Evolutionary conservation across 164 flowering plant species (phyloP), one percentile per base, ranked within the genome.

Genomic region (Umbilicus rupestris): DNA sequence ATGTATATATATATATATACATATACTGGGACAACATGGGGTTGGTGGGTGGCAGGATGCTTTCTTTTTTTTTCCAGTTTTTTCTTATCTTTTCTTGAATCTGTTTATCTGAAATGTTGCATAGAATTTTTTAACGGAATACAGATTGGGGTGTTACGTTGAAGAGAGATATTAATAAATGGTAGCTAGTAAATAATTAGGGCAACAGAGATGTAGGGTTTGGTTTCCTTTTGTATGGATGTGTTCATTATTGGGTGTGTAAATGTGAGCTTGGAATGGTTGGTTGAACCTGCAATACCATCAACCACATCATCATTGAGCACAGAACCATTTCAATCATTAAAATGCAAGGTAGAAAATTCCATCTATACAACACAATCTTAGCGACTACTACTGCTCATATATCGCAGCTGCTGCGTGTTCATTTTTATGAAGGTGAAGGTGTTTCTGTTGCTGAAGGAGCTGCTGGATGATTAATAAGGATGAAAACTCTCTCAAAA

Each of bases 201-300:
- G 58, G 58, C 58, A 52, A 12, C 58, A 0, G 29, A 52, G 58
- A 20, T 9, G 58, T 52, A 7, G 58, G 58, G 58, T 52, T 52
- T 52, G 12, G 2, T 52, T 52, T 52, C 28, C 30, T 8, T 52
- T 52, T 52, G 29, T 52, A 52, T 52, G 30, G 58, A 52, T 50
- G 55, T 20, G 30, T 52, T 52, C 58, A 52, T 52, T 24, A 52
- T 52, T 52, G 58, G 30, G 58, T 52, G 30, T 22, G 58, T 52
- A 26, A 52, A 52, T 47, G 52, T 47, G 30, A 52, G 58, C 29
- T 52, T 6, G 30, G 58, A 52, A 52, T 52, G 29, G 58, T 52
- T 52, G 31, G 44, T 41, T 41, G 44, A 9, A 41, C 7, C 44
- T 41, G 44, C 44, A 41, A 41, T 41, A 41, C 44, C 44, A 41